Evolutionary conservation across 441 rosid species (phyloP).

Genomic region (Erysimum cheiri): DNA sequence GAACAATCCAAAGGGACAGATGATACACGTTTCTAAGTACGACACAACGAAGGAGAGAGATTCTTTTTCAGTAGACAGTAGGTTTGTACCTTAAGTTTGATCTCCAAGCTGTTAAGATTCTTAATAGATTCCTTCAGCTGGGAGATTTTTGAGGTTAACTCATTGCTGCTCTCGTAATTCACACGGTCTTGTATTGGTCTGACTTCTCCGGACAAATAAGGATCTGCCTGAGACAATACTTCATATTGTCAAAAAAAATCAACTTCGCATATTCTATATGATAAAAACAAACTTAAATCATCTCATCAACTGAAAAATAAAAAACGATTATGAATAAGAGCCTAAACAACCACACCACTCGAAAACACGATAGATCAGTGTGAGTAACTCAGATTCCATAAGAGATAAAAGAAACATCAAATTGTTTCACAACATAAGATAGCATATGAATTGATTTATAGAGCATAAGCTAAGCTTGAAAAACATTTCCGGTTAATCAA

Average conservation of each 20-base stretch:
- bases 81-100: constrained; percentile 70
- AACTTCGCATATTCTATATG: too few relatives aligned
- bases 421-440: neutral
- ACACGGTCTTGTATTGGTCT: constrained; percentile 59
- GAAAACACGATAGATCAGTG: neutral
- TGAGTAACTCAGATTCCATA: neutral
- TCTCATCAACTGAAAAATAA: too few relatives aligned
- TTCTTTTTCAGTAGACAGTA: neutral
- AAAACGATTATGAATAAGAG: too few relatives aligned
- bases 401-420: neutral
- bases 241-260: too few relatives aligned
- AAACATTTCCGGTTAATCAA: neutral
- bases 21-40: neutral
- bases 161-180: constrained; percentile 38
- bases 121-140: constrained; percentile 59
- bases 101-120: constrained; percentile 70
- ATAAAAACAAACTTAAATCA: too few relatives aligned
- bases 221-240: constrained; percentile 64
- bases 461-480: neutral
- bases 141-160: constrained; percentile 47
- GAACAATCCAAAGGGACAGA: neutral
- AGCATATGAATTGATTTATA: neutral
- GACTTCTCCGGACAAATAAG: constrained; percentile 74
- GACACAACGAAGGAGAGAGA: neutral
- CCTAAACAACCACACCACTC: neutral